A percentile compares a stretch with the other conserved stretches of the same genome.
phyloP scores from a whole-genome alignment of 768 basidiomycete species.

The Lyophyllum decastes region DNA sequence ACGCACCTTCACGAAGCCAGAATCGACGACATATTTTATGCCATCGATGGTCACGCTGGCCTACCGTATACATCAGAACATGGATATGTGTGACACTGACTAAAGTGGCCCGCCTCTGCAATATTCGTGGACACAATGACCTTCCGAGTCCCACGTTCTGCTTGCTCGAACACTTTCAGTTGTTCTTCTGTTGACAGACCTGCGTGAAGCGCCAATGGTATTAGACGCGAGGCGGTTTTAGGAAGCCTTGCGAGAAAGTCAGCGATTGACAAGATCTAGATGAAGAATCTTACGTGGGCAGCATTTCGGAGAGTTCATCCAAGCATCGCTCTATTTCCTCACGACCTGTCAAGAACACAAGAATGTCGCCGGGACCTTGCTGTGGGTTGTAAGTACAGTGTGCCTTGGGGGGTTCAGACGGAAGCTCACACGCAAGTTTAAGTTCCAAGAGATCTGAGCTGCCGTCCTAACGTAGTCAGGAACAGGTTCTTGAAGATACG shows the following conservation, averaged over 20 bases:
- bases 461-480: conserved; percentile 83
- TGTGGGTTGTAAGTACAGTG: conserved; percentile 28
- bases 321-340: conserved; percentile 94
- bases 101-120: conserved; percentile 66
- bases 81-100: not conserved
- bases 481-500: conserved; percentile 77
- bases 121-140: conserved; percentile 95
- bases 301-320: conserved; percentile 75
- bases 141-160: conserved; percentile 79
- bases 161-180: conserved; percentile 76
- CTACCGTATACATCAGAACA: conserved; percentile 32
- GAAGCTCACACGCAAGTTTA: conserved; percentile 70
- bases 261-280: not conserved
- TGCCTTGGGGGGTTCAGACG: not conserved
- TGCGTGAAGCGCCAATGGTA: conserved; percentile 82
- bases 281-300: conserved; percentile 56
- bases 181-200: conserved; percentile 90
- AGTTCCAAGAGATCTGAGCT: conserved; percentile 81
- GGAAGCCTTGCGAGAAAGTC: conserved; percentile 41
- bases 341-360: conserved; percentile 92
- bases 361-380: conserved; percentile 86
- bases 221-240: conserved; percentile 54
- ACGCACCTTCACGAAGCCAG: conserved; percentile 90
- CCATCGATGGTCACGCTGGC: conserved; percentile 98
- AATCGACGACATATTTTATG: conserved; percentile 91